These are phyloP conservation scores for Calocybe indica DNA, from an alignment of 768 basidiomycete species.

Conservation along the genomic window DNA sequence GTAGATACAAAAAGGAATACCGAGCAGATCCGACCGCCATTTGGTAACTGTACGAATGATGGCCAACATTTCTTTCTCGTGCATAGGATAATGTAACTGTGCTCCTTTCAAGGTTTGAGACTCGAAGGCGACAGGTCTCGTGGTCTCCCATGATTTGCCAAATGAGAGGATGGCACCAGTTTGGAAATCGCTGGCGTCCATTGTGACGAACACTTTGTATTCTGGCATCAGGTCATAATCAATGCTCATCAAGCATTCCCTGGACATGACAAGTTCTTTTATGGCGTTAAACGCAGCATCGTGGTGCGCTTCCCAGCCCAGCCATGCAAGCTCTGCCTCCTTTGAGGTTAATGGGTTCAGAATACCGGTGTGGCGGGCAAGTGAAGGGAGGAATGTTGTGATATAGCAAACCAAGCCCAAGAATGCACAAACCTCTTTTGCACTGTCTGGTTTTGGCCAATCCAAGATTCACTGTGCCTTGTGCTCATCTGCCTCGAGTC, in stretches of 20 bases:
- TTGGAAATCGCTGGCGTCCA: no score
- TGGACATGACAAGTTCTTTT: constrained; percentile 18
- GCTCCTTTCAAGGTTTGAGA: no score
- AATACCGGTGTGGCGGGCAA: constrained; percentile 15
- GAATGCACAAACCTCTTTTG: no score
- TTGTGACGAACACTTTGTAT: no score
- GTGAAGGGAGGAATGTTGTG: constrained; percentile 10
- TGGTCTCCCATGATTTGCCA: background rate
- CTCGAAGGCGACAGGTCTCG: background rate
- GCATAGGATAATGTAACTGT: no score
- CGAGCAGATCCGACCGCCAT: background rate
- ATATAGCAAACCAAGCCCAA: constrained; percentile 15
- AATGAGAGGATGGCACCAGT: constrained; percentile 5
- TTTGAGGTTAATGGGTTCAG: constrained; percentile 13
- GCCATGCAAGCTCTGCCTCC: constrained; percentile 11
- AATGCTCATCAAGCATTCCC: constrained; percentile 20
- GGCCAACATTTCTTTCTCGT: background rate
- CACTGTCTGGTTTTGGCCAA: no score
- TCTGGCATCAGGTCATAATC: constrained; percentile 18
- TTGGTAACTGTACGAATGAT: background rate
- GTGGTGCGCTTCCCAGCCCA: constrained; percentile 16
- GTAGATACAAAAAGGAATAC: background rate
- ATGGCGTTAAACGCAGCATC: constrained; percentile 19
- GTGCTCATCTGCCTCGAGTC: no score
- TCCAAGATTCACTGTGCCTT: no score